Evolutionary conservation across 2,329 filamentous ascomycete species (phyloP), one percentile per base, ranked within the genome.

Genomic region (Colletotrichum lentis): DNA sequence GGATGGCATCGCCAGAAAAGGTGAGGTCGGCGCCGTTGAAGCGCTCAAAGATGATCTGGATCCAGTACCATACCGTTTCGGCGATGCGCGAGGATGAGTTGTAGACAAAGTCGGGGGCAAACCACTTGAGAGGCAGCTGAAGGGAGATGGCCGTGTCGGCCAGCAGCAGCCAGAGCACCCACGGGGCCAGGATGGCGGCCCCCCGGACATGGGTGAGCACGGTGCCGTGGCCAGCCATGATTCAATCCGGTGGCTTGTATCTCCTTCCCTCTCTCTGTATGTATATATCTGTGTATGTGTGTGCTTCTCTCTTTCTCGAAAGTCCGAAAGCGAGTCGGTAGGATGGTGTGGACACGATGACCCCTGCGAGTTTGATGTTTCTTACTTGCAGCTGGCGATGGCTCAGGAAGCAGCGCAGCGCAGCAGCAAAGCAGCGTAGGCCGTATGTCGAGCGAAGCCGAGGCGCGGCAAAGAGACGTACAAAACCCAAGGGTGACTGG

Each of bases 21-120:
- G 80, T 80, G 71, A 90, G 86, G 61, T 77, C 70, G 47, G 84
- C 86, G 46, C 82, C 82, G 72, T 89, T 89, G 75, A 78, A 73
- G 43, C 74, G 72, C 68, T 85, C 84, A 73, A 89, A 90, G 68
- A 88, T 84, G 71, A 73, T 67, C 74, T 88, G 87, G 67, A 90
- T 84, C 79, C 83, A 86, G 64, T 75, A 76, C 87, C 86, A 90
- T 61, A 86, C 83, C 8, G 81, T 80, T 71, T 76, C 80, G 46
- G 86, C 87, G 68, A 89, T 81, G 43, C 73, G 73, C 22, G 87
- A 90, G 7, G 87, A 88, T 46, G 81, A 71, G 71, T 85, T 72
- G 76, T 89, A 88, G 60, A 85, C 82, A 49, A 80, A 72, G 47
- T 82, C 79, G 2, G 86, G 87, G 59, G 80, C 78, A 64, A 85